Conservation (phyloP, 441 rosid genomes). For the Biscutella laevigata region DNA sequence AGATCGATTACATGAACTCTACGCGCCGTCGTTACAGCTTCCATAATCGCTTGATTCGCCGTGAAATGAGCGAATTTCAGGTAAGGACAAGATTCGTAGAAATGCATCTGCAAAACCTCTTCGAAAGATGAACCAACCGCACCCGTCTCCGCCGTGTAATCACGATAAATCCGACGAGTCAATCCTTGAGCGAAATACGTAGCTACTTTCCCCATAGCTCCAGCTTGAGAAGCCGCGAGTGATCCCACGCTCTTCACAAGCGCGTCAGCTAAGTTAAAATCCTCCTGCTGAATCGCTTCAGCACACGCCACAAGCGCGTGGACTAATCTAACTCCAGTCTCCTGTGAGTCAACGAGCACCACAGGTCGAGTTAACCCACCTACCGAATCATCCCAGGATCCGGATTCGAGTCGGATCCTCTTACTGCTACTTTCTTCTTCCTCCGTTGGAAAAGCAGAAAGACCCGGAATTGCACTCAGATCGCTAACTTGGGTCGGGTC, state of each 20-base stretch:
- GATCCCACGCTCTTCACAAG: conserved; percentile 44
- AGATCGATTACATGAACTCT: conserved; percentile 57
- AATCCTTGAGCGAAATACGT: conserved; percentile 51
- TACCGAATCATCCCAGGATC: conserved; percentile 14
- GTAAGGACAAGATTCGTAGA: conserved; percentile 60
- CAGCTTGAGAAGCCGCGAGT: conserved; percentile 50
- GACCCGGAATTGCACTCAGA: conserved; percentile 53
- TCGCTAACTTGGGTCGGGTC: conserved; percentile 32
- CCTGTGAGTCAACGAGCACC: conserved; percentile 55
- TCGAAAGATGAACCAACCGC: conserved; percentile 30
- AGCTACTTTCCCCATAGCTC: conserved; percentile 71
- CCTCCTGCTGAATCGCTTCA: conserved; percentile 46
- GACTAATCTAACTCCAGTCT: conserved; percentile 55
- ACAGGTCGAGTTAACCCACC: conserved; percentile 38
- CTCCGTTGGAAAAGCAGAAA: conserved; percentile 36
- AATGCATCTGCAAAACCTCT: conserved; percentile 58
- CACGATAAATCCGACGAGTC: conserved; percentile 42
- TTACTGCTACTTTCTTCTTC: conserved; percentile 32
- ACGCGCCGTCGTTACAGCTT: conserved; percentile 37
- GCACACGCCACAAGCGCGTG: conserved; percentile 62
- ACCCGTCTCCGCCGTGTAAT: conserved; percentile 31
- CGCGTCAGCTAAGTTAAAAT: conserved; percentile 43
- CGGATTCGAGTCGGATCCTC: conserved; percentile 39
- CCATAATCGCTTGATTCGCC: conserved; percentile 62
- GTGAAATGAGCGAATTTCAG: conserved; percentile 70